phyloP scores from a whole-genome alignment of 2,329 filamentous ascomycete genomes.

The Aspergillus jensenii region DNA sequence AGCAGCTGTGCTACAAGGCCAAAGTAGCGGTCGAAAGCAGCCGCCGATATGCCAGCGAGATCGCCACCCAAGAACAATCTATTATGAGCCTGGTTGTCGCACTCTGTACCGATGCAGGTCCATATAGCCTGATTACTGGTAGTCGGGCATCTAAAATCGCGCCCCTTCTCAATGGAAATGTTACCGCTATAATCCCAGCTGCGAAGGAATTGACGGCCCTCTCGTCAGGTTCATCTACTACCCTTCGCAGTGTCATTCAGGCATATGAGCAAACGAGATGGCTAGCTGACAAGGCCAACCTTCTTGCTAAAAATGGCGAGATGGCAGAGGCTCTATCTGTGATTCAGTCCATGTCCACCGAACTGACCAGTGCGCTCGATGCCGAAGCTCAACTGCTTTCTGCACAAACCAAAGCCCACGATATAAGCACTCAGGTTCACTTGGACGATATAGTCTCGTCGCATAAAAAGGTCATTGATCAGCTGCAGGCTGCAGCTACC shows the following conservation, averaged over 20 bases:
- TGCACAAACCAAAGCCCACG: background rate
- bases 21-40: background rate
- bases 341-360: background rate
- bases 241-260: background rate
- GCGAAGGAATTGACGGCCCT: background rate
- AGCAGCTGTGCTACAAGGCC: background rate
- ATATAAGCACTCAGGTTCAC: background rate
- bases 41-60: background rate
- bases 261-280: background rate
- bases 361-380: background rate
- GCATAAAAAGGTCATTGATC: background rate
- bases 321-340: background rate
- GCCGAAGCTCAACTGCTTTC: background rate
- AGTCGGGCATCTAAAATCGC: background rate
- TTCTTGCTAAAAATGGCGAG: background rate
- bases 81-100: background rate
- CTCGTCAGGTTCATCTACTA: background rate
- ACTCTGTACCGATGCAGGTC: background rate
- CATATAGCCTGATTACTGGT: background rate
- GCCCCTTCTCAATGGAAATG: background rate
- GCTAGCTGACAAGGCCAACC: background rate
- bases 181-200: background rate
- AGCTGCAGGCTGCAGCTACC: background rate
- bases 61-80: background rate
- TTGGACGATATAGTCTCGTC: background rate